Conservation (phyloP, 257 asterid genomes). For the Solanum piurae region DNA sequence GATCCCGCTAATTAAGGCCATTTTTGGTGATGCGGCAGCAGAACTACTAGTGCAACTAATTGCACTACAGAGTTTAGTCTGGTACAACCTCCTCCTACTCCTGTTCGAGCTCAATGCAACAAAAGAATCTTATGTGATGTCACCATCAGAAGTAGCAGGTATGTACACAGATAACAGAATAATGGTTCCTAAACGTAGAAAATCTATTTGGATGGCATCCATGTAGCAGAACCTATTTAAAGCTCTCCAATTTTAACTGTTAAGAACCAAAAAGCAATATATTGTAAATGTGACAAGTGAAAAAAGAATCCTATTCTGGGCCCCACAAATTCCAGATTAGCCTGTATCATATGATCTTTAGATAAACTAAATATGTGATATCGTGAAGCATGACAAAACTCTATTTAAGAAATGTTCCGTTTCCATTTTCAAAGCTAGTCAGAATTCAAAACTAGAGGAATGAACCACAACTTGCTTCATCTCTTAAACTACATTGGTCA, state of each 20-base stretch:
- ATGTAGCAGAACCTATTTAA: neutral
- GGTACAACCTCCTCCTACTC: constrained; percentile 75
- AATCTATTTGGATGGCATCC: neutral
- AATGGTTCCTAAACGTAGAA: neutral
- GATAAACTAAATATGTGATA: neutral
- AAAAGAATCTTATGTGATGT: constrained; percentile 23
- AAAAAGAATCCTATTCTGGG: neutral
- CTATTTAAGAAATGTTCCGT: neutral
- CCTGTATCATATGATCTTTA: neutral
- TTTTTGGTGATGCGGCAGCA: constrained; percentile 68
- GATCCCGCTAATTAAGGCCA: constrained; percentile 66
- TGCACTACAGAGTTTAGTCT: constrained; percentile 71
- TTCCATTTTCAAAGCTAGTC: neutral
- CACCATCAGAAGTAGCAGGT: constrained; percentile 47
- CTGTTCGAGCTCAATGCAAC: constrained; percentile 65
- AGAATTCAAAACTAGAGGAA: neutral
- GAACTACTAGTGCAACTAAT: constrained; percentile 52
- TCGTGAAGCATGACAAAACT: neutral
- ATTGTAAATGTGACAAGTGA: neutral
- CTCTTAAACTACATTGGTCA: neutral
- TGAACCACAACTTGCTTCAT: neutral
- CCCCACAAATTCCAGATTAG: neutral
- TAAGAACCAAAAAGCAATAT: neutral
- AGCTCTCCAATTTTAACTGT: neutral
- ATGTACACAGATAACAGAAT: neutral